phyloP scores from a whole-genome alignment of 2,329 filamentous ascomycete species.

The Myriosclerotinia curreyana region DNA sequence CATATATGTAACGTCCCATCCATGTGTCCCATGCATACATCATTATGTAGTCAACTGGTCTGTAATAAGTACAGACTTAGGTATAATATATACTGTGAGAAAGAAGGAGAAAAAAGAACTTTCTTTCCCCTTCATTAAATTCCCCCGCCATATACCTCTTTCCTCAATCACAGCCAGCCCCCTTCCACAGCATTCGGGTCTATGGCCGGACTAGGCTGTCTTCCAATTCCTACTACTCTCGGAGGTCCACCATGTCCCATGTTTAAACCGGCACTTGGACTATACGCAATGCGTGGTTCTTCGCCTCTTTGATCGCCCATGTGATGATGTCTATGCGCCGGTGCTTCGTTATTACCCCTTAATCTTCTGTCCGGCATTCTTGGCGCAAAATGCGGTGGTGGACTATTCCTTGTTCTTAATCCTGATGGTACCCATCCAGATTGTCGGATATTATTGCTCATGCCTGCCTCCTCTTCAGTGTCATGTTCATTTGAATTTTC shows the following conservation, averaged over 20 bases:
- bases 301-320: background rate
- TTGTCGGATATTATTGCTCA: conserved; percentile 6
- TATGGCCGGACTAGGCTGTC: background rate
- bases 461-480: background rate
- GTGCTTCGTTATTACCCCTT: background rate
- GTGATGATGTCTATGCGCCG: background rate
- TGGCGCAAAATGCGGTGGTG: background rate
- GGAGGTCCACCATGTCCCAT: background rate
- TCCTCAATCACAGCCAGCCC: background rate
- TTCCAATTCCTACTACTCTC: background rate
- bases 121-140: background rate
- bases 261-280: background rate
- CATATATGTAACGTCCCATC: background rate
- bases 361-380: background rate
- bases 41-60: background rate
- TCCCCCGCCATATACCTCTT: background rate
- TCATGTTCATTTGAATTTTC: background rate
- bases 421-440: conserved; percentile 11
- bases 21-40: background rate
- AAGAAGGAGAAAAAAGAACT: background rate
- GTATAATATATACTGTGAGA: background rate
- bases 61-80: background rate
- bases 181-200: conserved; percentile 2
- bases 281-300: conserved; percentile 4
- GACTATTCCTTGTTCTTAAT: background rate